These are phyloP conservation scores for Yamadazyma insecticola DNA, from an alignment of 805 yeast genomes.

Conservation along the genomic window DNA sequence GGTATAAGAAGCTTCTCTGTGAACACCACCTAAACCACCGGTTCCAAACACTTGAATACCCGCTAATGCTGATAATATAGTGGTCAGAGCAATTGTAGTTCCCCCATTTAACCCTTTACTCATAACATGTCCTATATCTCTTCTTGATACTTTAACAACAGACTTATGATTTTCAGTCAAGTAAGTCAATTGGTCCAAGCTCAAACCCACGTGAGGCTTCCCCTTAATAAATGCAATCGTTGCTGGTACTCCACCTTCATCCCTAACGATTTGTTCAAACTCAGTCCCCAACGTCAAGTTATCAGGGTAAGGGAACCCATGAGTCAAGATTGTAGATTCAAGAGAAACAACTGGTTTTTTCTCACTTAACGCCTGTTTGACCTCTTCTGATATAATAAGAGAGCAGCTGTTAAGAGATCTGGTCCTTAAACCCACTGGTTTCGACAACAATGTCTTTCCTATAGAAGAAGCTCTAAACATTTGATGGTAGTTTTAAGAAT, in stretches of 20 bases:
- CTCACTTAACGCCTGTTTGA: slow-evolving; percentile 54
- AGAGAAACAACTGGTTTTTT: slow-evolving; percentile 71
- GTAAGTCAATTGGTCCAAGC: slow-evolving; percentile 39
- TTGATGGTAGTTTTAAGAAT: no score
- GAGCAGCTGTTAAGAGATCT: no score
- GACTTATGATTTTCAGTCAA: slow-evolving; percentile 39
- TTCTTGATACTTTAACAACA: slow-evolving; percentile 65
- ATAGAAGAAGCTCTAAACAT: no score
- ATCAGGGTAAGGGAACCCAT: slow-evolving; percentile 80
- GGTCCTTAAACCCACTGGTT: no score
- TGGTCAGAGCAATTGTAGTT: slow-evolving; percentile 85
- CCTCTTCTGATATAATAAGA: no score
- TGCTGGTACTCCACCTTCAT: slow-evolving; percentile 73
- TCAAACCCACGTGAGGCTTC: slow-evolving; percentile 63
- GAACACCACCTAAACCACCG: slow-evolving; percentile 93
- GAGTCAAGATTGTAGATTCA: slow-evolving; percentile 85
- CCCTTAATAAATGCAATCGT: slow-evolving; percentile 79
- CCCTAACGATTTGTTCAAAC: slow-evolving; percentile 61
- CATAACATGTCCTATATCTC: slow-evolving; percentile 75
- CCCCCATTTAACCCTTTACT: slow-evolving; percentile 69
- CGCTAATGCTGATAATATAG: slow-evolving; percentile 71
- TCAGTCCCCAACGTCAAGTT: slow-evolving; percentile 67
- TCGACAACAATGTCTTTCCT: no score
- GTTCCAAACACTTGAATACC: slow-evolving; percentile 87
- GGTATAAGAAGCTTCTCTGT: slow-evolving; percentile 66